Conservation (phyloP, 805 yeast genomes). For the Lipomyces mesembrius region DNA sequence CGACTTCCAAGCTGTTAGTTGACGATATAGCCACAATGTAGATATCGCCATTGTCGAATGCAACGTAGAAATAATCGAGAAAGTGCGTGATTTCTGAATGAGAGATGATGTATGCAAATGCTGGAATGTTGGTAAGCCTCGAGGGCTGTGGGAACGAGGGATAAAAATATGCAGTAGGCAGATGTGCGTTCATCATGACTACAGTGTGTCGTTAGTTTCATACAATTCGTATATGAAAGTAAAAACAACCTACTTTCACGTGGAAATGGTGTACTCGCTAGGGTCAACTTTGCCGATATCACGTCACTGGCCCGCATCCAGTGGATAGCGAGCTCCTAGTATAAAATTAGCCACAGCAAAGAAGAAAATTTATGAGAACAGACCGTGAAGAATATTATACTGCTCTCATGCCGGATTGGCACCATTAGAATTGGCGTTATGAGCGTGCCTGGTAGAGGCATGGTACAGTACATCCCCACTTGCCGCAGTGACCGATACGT, state of each 20-base stretch:
- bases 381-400: slow-evolving; percentile 20
- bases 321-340: slow-evolving; percentile 10
- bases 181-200: background rate
- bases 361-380: background rate
- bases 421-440: slow-evolving; percentile 24
- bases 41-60: slow-evolving; percentile 29
- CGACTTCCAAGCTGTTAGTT: background rate
- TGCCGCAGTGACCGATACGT: slow-evolving; percentile 12
- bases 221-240: background rate
- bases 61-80: slow-evolving; percentile 26
- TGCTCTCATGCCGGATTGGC: slow-evolving; percentile 13
- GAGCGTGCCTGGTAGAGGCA: slow-evolving; percentile 12
- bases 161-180: slow-evolving; percentile 5
- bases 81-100: background rate
- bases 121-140: background rate
- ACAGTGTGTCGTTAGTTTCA: background rate
- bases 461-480: slow-evolving; percentile 9
- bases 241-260: background rate
- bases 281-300: slow-evolving; percentile 11
- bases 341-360: background rate
- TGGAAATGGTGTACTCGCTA: slow-evolving; percentile 2
- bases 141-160: background rate
- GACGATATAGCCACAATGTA: slow-evolving; percentile 12
- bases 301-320: slow-evolving; percentile 14
- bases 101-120: background rate